Percentiles rank a stretch among this genome's conserved stretches.
These are phyloP conservation scores for Scheffersomyces titani DNA, from an alignment of 1,139 yeast species.

Conservation along the genomic window DNA sequence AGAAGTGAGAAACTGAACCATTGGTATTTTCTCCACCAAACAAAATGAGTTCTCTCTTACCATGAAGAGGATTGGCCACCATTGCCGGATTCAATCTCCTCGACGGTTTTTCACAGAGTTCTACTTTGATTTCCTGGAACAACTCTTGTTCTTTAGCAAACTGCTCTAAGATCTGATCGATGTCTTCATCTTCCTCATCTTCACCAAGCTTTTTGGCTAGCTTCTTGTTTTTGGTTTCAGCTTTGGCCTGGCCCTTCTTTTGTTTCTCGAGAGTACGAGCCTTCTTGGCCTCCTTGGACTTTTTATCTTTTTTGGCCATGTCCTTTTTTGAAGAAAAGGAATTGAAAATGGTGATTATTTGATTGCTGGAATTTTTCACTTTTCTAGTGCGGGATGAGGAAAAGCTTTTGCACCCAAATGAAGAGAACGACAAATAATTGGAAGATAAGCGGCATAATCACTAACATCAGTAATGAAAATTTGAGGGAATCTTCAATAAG, in stretches of 20 bases:
- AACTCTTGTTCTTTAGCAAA: slow-evolving; percentile 78
- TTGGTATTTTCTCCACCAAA: slow-evolving; percentile 85
- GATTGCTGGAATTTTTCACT: background rate
- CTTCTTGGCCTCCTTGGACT: slow-evolving; percentile 88
- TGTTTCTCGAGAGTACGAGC: slow-evolving; percentile 84
- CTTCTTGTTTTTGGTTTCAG: slow-evolving; percentile 74
- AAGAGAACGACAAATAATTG: background rate
- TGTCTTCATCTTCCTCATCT: slow-evolving; percentile 82
- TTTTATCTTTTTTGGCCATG: slow-evolving; percentile 86
- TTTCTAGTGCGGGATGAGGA: background rate
- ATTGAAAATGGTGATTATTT: background rate
- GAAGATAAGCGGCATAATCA: background rate
- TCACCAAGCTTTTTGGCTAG: slow-evolving; percentile 72
- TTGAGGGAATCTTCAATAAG: background rate
- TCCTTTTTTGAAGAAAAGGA: background rate
- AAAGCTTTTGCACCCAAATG: background rate
- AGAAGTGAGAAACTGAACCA: slow-evolving; percentile 63
- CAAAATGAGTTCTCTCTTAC: slow-evolving; percentile 72
- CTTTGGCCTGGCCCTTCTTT: slow-evolving; percentile 72
- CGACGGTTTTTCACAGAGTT: slow-evolving; percentile 58
- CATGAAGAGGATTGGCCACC: slow-evolving; percentile 75
- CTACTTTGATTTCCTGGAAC: slow-evolving; percentile 70
- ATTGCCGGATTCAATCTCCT: slow-evolving; percentile 73
- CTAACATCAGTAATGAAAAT: background rate
- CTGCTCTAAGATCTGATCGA: slow-evolving; percentile 79